Conservation (phyloP, 1,139 yeast species). For the Lodderomyces elongisporus region DNA sequence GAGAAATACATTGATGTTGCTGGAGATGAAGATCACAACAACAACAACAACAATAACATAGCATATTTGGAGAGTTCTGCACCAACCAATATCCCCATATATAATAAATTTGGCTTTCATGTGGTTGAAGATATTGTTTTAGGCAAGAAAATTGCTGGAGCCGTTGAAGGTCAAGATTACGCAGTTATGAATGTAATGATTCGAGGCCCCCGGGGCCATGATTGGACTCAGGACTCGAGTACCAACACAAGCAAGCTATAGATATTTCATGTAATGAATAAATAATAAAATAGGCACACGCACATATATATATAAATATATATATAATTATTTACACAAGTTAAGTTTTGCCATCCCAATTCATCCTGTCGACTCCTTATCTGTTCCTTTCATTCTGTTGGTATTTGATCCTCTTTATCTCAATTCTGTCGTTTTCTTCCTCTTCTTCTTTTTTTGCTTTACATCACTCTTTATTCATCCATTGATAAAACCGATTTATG, state of each 20-base stretch:
- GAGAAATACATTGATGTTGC: slow-evolving; percentile 44
- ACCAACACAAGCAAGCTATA: slow-evolving; percentile 11
- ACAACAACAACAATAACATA: slow-evolving; percentile 28
- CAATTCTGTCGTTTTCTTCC: no score
- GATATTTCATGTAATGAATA: no score
- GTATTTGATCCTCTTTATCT: no score
- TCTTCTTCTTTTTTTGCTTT: neutral
- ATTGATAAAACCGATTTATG: slow-evolving; percentile 58
- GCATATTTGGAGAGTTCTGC: slow-evolving; percentile 59
- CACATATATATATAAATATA: no score
- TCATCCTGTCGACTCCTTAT: no score
- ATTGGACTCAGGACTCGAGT: slow-evolving; percentile 29
- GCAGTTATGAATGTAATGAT: slow-evolving; percentile 59
- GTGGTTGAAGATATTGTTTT: slow-evolving; percentile 46
- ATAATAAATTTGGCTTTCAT: slow-evolving; percentile 52
- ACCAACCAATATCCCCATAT: slow-evolving; percentile 51
- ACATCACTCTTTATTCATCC: slow-evolving; percentile 47
- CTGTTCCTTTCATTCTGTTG: no score
- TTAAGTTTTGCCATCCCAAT: no score
- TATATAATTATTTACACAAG: neutral
- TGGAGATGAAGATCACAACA: no score
- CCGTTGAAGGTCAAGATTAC: slow-evolving; percentile 41
- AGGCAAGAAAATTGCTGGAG: slow-evolving; percentile 32
- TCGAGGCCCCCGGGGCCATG: slow-evolving; percentile 41
- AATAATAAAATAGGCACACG: no score